phyloP scores from a whole-genome alignment of 75 land plant species.

The Sequoiadendron giganteum region DNA sequence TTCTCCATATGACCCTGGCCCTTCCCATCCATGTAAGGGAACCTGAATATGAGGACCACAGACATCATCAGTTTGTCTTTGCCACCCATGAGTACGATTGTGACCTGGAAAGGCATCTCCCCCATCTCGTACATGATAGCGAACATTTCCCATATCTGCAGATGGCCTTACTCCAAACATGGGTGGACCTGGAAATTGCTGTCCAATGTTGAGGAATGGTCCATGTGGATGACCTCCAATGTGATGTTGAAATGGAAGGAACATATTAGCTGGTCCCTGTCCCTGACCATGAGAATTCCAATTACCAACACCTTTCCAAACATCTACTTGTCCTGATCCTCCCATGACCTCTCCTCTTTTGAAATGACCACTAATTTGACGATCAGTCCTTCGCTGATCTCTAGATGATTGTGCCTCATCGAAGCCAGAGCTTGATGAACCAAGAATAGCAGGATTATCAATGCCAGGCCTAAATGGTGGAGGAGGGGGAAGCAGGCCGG shows the following conservation, averaged over 20 bases:
- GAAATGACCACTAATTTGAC: constrained; percentile 15
- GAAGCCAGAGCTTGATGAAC: constrained; percentile 1
- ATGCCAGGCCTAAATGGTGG: constrained; percentile 25
- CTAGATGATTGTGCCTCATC: constrained; percentile 11
- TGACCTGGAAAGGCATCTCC: constrained; percentile 18
- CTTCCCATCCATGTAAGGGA: constrained; percentile 18
- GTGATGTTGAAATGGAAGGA: constrained; percentile 17
- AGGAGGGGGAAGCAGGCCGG: constrained; percentile 22
- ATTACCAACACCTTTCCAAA: constrained; percentile 18
- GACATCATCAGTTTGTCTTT: background rate
- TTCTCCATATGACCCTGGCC: constrained; percentile 15
- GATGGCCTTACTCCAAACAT: constrained; percentile 23
- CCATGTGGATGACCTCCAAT: constrained; percentile 20
- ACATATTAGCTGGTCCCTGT: constrained; percentile 19
- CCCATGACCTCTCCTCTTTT: constrained; percentile 22
- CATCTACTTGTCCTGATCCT: constrained; percentile 20
- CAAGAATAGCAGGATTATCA: constrained; percentile 23
- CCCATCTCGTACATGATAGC: constrained; percentile 19
- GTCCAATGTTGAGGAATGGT: constrained; percentile 20
- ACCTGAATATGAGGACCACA: constrained; percentile 12
- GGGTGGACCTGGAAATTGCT: constrained; percentile 20
- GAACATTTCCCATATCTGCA: constrained; percentile 20
- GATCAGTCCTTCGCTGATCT: constrained; percentile 18
- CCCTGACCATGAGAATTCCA: constrained; percentile 24
- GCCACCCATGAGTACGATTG: constrained; percentile 9